Conservation (phyloP, 176 grass and related monocot genomes). For the Zea luxurians region DNA sequence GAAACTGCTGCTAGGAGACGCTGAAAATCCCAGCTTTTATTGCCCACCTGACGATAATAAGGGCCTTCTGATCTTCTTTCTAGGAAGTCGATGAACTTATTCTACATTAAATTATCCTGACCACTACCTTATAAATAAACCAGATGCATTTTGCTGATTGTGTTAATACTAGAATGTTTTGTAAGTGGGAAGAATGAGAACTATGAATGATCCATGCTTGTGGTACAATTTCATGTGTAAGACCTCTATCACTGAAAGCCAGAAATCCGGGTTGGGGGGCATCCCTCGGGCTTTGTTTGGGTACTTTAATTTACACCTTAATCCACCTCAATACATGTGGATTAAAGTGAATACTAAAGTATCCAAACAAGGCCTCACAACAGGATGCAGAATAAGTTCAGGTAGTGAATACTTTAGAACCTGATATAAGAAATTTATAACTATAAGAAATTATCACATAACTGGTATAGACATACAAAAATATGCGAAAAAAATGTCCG, state of each 20-base stretch:
- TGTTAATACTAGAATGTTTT: conserved; percentile 34
- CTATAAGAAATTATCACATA: background rate
- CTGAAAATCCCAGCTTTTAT: conserved; percentile 28
- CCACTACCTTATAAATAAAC: conserved; percentile 40
- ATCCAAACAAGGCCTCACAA: no score
- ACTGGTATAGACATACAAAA: background rate
- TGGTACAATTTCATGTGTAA: conserved; percentile 13
- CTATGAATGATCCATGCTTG: conserved; percentile 30
- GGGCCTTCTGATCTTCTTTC: conserved; percentile 10
- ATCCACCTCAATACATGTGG: no score
- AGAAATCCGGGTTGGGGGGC: background rate
- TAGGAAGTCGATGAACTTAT: conserved; percentile 4
- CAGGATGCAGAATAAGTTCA: no score
- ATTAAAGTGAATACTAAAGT: no score
- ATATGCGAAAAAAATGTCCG: background rate
- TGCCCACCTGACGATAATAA: conserved; percentile 27
- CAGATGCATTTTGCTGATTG: conserved; percentile 42
- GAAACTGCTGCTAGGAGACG: conserved; percentile 85
- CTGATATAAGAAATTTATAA: background rate
- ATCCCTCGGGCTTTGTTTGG: background rate
- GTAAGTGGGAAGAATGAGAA: conserved; percentile 11
- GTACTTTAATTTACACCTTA: no score
- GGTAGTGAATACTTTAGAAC: no score
- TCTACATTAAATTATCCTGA: conserved; percentile 8
- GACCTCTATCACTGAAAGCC: background rate